These are phyloP conservation scores for Fusarium sp. DNA, from an alignment of 2,329 filamentous ascomycete species.

Conservation along the genomic window DNA sequence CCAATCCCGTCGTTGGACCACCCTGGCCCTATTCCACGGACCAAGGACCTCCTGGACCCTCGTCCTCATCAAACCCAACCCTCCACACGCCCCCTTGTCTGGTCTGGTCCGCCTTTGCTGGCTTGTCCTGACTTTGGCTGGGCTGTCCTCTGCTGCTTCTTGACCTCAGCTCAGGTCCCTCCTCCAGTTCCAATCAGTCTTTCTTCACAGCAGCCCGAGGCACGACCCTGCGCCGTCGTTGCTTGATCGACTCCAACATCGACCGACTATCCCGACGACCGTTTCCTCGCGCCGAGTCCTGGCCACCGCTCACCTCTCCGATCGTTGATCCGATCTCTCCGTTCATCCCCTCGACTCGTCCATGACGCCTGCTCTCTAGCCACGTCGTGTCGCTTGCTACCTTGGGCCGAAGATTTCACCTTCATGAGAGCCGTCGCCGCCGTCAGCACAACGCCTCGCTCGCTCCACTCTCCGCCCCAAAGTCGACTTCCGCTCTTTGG, in stretches of 20 bases:
- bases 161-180: conserved; percentile 25
- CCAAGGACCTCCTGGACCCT: conserved; percentile 34
- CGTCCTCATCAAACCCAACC: conserved; percentile 46
- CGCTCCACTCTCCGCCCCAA: conserved; percentile 21
- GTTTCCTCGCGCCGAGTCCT: conserved; percentile 22
- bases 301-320: conserved; percentile 16
- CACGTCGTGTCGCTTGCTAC: conserved; percentile 35
- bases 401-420: conserved; percentile 29
- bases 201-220: conserved; percentile 34
- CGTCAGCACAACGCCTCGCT: conserved; percentile 23
- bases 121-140: conserved; percentile 28
- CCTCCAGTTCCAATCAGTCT: conserved; percentile 31
- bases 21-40: conserved; percentile 38
- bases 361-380: conserved; percentile 43
- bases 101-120: conserved; percentile 27
- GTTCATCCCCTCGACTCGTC: conserved; percentile 28
- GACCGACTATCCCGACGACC: conserved; percentile 29
- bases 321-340: conserved; percentile 25
- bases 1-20: conserved; percentile 30
- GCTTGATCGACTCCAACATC: conserved; percentile 19
- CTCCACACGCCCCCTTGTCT: conserved; percentile 43
- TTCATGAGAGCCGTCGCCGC: conserved; percentile 36
- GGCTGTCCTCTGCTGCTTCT: conserved; percentile 31
- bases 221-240: conserved; percentile 35
- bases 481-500: conserved; percentile 9